Evolutionary conservation across 1,284 basidiomycete genomes (phyloP).

Genomic region (Sporisorium exsertum): DNA sequence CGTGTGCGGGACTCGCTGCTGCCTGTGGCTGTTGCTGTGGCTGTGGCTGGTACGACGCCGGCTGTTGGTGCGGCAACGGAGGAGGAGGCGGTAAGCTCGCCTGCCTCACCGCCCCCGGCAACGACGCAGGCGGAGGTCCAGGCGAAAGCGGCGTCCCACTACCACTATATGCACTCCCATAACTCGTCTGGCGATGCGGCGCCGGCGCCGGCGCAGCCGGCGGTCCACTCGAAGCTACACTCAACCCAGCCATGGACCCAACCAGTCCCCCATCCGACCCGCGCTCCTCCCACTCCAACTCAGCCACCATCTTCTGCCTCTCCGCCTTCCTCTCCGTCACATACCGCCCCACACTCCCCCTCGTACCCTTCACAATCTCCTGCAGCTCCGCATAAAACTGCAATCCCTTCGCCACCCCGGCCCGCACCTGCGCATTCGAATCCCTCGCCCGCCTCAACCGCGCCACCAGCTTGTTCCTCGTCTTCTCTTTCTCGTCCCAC

Average conservation of each 20-base stretch:
- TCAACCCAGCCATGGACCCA: constrained; percentile 29
- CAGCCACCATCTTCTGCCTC: constrained; percentile 77
- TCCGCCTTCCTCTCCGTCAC: constrained; percentile 78
- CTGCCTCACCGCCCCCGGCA: constrained; percentile 16
- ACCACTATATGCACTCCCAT: constrained; percentile 25
- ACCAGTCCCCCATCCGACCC: constrained; percentile 62
- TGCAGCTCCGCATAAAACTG: constrained; percentile 88
- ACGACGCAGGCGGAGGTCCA: constrained; percentile 30
- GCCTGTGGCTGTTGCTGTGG: background rate
- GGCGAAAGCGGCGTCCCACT: constrained; percentile 19
- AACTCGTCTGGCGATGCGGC: constrained; percentile 42
- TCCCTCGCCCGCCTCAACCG: constrained; percentile 82
- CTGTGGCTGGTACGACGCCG: constrained; percentile 16
- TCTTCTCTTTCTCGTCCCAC: constrained; percentile 80
- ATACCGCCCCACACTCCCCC: constrained; percentile 76
- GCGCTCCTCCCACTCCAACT: constrained; percentile 79
- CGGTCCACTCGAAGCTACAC: constrained; percentile 16
- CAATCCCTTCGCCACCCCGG: constrained; percentile 85
- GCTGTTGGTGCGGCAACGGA: constrained; percentile 11
- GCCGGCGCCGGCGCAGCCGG: constrained; percentile 20
- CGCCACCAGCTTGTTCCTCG: constrained; percentile 79
- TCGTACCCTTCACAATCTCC: constrained; percentile 76
- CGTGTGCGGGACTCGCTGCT: constrained; percentile 1
- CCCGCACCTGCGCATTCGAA: constrained; percentile 85
- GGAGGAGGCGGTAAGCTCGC: constrained; percentile 9